A percentile compares a stretch with the other conserved stretches of the same genome.
These are phyloP conservation scores for Globisporangium mamillatum DNA, from an alignment of 352 stramenopile genomes.

Conservation along the genomic window DNA sequence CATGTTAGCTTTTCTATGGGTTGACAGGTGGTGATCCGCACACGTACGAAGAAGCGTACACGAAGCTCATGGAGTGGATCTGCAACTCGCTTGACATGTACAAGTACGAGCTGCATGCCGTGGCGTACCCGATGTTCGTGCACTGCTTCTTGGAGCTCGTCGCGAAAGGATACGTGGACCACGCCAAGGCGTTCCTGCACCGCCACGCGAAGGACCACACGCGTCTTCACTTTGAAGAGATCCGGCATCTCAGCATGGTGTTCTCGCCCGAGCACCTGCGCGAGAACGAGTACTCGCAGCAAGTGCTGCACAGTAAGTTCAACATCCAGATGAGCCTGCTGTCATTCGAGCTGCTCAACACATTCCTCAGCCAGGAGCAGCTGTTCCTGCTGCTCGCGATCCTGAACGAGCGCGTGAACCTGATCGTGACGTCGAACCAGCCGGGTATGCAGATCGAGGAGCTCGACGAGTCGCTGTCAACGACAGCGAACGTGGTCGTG, in stretches of 20 bases:
- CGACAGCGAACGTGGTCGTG: slow-evolving; percentile 17
- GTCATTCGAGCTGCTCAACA: slow-evolving; percentile 79
- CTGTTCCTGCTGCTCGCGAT: slow-evolving; percentile 77
- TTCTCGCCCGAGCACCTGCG: slow-evolving; percentile 61
- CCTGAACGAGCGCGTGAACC: slow-evolving; percentile 74
- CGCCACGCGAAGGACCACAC: slow-evolving; percentile 59
- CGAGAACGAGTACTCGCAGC: slow-evolving; percentile 73
- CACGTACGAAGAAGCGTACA: slow-evolving; percentile 69
- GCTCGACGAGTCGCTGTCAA: slow-evolving; percentile 42
- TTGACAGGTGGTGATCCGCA: slow-evolving; percentile 53
- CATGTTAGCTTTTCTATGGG: slow-evolving; percentile 70
- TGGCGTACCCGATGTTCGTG: slow-evolving; percentile 79
- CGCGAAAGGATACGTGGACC: slow-evolving; percentile 52
- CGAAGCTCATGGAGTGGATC: slow-evolving; percentile 75
- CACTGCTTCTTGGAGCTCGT: slow-evolving; percentile 82
- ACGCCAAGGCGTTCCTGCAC: slow-evolving; percentile 57
- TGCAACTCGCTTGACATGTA: slow-evolving; percentile 87
- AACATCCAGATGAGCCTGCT: slow-evolving; percentile 80
- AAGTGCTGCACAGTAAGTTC: slow-evolving; percentile 82
- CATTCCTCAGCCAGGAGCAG: slow-evolving; percentile 72
- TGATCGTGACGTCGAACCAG: slow-evolving; percentile 72
- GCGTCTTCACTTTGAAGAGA: slow-evolving; percentile 65
- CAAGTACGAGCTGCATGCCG: slow-evolving; percentile 77
- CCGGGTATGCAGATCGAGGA: slow-evolving; percentile 63
- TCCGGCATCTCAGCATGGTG: slow-evolving; percentile 62